Percentiles rank a stretch among this genome's conserved stretches.
Evolutionary conservation across 1,284 basidiomycete species (phyloP).

Genomic region (Trichosporon faecale): DNA sequence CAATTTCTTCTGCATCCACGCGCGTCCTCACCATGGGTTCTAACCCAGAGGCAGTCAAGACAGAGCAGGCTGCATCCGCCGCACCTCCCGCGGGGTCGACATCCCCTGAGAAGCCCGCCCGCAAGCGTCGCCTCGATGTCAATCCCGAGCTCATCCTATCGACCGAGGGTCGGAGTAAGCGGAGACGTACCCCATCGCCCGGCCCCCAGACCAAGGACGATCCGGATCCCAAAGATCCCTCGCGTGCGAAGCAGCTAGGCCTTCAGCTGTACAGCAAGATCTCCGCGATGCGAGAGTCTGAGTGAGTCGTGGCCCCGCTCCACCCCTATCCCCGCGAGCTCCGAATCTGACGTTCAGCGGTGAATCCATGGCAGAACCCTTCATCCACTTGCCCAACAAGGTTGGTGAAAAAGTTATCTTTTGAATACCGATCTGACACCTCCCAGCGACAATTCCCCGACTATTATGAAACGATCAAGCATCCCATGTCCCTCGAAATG

Average conservation of each 20-base stretch:
- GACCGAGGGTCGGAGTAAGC: constrained; percentile 24
- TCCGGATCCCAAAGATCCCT: constrained; percentile 39
- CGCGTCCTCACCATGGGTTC: constrained; percentile 8
- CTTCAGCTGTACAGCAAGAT: constrained; percentile 38
- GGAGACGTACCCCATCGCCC: constrained; percentile 23
- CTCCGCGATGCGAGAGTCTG: constrained; percentile 31
- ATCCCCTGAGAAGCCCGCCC: constrained; percentile 22
- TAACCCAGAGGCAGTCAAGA: constrained; percentile 6
- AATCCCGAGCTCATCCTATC: constrained; percentile 25
- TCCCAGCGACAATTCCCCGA: constrained; percentile 44
- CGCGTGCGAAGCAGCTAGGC: constrained; percentile 38
- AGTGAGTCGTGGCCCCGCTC: constrained; percentile 31
- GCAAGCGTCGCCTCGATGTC: constrained; percentile 29
- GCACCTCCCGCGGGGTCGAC: background rate
- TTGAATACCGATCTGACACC: constrained; percentile 13
- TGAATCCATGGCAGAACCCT: constrained; percentile 40
- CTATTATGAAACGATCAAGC: constrained; percentile 50
- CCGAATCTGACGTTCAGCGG: constrained; percentile 33
- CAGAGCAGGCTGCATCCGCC: background rate
- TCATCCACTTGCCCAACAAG: constrained; percentile 48
- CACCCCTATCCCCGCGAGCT: constrained; percentile 1
- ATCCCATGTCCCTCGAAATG: constrained; percentile 46
- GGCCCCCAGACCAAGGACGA: constrained; percentile 12
- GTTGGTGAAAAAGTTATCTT: constrained; percentile 22
- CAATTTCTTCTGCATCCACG: background rate